A percentile compares a stretch with the other conserved stretches of the same genome.
These are phyloP conservation scores for Talaromyces wortmannii DNA, from an alignment of 495 filamentous ascomycete genomes.

Conservation along the genomic window DNA sequence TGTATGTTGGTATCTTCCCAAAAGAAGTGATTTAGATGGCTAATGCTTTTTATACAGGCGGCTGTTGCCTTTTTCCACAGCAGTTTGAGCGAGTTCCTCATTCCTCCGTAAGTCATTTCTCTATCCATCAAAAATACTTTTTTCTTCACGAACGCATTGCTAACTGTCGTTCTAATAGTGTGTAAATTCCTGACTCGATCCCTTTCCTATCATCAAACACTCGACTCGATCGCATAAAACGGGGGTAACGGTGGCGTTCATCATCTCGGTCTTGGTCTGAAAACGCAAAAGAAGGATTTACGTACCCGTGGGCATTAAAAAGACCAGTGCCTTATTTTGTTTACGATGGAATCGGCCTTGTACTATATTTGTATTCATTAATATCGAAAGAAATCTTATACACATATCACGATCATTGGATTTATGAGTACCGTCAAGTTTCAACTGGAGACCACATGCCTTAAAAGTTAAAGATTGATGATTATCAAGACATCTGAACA, in stretches of 20 bases:
- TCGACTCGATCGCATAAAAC: neutral
- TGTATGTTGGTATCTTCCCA: conserved; percentile 41
- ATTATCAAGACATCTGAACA: too few species aligned
- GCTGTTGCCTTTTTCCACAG: conserved; percentile 69
- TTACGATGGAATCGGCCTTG: neutral
- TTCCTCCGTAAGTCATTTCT: conserved; percentile 55
- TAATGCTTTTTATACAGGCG: conserved; percentile 38
- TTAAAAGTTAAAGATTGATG: too few species aligned
- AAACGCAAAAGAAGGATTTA: neutral
- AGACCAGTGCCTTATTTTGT: neutral
- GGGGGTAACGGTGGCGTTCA: neutral
- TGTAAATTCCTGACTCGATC: neutral
- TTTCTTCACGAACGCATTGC: too few species aligned
- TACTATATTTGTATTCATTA: neutral
- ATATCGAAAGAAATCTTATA: neutral
- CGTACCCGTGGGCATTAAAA: neutral
- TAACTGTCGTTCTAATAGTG: neutral
- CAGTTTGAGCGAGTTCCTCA: conserved; percentile 66
- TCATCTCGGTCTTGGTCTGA: neutral
- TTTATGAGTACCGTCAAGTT: neutral
- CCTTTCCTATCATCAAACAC: neutral
- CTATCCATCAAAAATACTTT: neutral
- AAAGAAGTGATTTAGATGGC: neutral
- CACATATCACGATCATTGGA: neutral
- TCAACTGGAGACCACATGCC: too few species aligned